phyloP scores from a whole-genome alignment of 2,329 filamentous ascomycete genomes.

The Epichloe festucae region DNA sequence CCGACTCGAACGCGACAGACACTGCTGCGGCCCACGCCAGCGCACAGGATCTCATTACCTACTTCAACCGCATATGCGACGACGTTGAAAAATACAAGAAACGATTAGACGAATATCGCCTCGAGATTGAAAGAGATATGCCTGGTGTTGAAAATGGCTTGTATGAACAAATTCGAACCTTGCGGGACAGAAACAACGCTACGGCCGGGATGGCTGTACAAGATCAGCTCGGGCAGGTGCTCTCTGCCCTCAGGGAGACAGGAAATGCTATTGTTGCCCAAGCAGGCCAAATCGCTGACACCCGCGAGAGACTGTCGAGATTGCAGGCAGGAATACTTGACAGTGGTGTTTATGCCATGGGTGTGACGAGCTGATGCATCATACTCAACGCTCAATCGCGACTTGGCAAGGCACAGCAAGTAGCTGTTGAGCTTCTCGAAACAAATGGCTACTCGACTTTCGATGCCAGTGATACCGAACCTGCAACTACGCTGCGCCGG shows the following conservation, averaged over 20 bases:
- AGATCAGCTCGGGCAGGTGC: conserved; percentile 26
- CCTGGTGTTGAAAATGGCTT: conserved; percentile 33
- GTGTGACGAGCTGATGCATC: conserved; percentile 16
- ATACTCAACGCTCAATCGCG: not conserved
- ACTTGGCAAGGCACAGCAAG: not conserved
- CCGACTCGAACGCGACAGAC: conserved; percentile 17
- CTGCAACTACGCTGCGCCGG: not conserved
- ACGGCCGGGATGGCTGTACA: conserved; percentile 16
- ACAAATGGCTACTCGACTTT: not conserved
- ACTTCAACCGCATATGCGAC: conserved; percentile 31
- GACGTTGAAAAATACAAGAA: conserved; percentile 30
- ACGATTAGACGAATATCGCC: conserved; percentile 30
- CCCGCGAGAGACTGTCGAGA: conserved; percentile 27
- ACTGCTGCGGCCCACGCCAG: conserved; percentile 23
- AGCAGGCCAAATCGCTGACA: conserved; percentile 30
- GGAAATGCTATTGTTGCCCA: conserved; percentile 27
- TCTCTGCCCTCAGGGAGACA: conserved; percentile 26
- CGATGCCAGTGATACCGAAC: not conserved
- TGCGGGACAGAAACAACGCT: conserved; percentile 21
- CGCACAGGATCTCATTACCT: conserved; percentile 30
- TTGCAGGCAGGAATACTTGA: conserved; percentile 29
- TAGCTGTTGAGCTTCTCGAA: not conserved
- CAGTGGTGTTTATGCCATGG: conserved; percentile 21
- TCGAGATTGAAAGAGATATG: conserved; percentile 34
- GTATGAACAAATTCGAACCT: conserved; percentile 28